Evolutionary conservation across 768 basidiomycete species (phyloP).

Genomic region (Leccinellum albellum): DNA sequence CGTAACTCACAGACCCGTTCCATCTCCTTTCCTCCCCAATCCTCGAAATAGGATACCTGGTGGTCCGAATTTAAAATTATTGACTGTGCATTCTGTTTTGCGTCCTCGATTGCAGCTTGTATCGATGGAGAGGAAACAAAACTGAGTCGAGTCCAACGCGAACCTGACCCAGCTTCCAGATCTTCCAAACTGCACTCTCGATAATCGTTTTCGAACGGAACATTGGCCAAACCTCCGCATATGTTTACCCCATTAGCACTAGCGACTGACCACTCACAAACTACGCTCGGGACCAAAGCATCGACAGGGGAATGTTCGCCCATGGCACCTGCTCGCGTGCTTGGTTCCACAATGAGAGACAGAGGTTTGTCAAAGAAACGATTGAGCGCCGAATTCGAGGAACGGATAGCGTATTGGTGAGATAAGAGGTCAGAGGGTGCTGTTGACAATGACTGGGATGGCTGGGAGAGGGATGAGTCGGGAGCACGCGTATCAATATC

Average conservation of each 20-base stretch:
- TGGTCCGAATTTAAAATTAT: slow-evolving; percentile 80
- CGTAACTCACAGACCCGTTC: slow-evolving; percentile 56
- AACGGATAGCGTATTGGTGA: slow-evolving; percentile 72
- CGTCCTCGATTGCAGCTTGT: slow-evolving; percentile 51
- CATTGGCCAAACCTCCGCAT: slow-evolving; percentile 53
- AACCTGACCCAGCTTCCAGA: slow-evolving; percentile 16
- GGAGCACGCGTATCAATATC: slow-evolving; percentile 21
- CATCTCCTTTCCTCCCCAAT: slow-evolving; percentile 88
- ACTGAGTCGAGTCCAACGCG: slow-evolving; percentile 59
- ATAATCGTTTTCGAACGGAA: slow-evolving; percentile 10
- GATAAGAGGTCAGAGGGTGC: slow-evolving; percentile 46
- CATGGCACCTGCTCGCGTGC: slow-evolving; percentile 77
- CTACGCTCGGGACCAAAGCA: slow-evolving; percentile 84
- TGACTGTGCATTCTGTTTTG: slow-evolving; percentile 50
- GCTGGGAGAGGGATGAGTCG: background rate
- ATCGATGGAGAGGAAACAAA: slow-evolving; percentile 70
- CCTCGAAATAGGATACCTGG: slow-evolving; percentile 75
- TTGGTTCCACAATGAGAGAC: slow-evolving; percentile 79
- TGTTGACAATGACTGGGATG: slow-evolving; percentile 10
- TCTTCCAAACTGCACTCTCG: slow-evolving; percentile 3
- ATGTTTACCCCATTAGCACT: slow-evolving; percentile 13
- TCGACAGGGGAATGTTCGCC: slow-evolving; percentile 93
- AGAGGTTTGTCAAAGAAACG: slow-evolving; percentile 90
- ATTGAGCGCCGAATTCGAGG: slow-evolving; percentile 64
- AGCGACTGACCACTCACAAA: slow-evolving; percentile 75